Conservation (phyloP, 805 yeast genomes). For the Yarrowia osloensis region DNA sequence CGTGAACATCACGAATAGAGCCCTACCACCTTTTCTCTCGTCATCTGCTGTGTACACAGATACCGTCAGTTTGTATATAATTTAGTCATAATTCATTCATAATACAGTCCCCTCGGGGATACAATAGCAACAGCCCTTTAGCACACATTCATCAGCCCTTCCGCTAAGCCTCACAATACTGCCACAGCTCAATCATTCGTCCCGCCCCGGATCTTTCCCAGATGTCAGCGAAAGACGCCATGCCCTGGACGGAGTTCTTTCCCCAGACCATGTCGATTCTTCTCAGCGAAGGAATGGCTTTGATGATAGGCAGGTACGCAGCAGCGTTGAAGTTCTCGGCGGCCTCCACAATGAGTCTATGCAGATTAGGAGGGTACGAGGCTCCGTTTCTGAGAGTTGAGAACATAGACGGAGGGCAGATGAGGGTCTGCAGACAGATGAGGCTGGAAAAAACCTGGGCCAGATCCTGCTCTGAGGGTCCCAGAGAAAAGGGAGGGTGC, state of each 20-base stretch:
- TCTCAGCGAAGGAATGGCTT: slow-evolving; percentile 3
- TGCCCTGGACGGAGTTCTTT: slow-evolving; percentile 1
- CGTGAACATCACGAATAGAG: no score
- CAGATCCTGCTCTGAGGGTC: slow-evolving; percentile 10
- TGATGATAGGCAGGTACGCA: slow-evolving; percentile 6
- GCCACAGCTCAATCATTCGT: slow-evolving; percentile 16
- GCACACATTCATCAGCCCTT: neutral
- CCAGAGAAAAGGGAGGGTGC: slow-evolving; percentile 5
- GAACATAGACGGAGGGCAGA: slow-evolving; percentile 12
- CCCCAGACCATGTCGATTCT: slow-evolving; percentile 23
- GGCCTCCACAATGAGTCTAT: neutral
- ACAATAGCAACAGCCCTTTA: no score
- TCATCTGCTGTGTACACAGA: no score
- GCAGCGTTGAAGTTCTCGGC: slow-evolving; percentile 14
- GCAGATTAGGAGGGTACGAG: slow-evolving; percentile 10
- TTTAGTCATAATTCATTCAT: neutral
- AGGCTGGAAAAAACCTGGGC: neutral
- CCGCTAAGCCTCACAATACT: slow-evolving; percentile 9
- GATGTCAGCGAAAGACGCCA: neutral
- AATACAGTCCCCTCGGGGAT: neutral
- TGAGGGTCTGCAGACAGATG: neutral
- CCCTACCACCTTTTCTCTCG: no score
- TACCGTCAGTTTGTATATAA: no score
- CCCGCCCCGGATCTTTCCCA: neutral
- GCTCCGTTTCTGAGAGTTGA: slow-evolving; percentile 3